Evolutionary conservation across 2,329 filamentous ascomycete genomes (phyloP).

Genomic region (Fusarium sterilihyphosum): DNA sequence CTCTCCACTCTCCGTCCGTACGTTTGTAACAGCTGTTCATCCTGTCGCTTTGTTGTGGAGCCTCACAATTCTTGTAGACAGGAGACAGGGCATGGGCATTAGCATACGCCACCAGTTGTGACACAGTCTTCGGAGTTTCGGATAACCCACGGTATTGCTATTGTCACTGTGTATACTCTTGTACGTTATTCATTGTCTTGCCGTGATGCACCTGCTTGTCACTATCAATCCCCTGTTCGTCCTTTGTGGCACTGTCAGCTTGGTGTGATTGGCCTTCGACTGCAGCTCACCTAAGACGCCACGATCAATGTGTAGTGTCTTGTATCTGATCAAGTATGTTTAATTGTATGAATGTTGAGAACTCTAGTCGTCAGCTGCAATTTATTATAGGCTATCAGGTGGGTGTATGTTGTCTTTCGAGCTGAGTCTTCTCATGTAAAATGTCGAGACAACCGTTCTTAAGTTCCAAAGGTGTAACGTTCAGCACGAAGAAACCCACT

Average conservation of each 20-base stretch:
- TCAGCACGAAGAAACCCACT: no score
- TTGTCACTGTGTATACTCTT: not conserved
- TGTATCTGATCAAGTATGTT: not conserved
- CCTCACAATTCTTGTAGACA: conserved; percentile 5
- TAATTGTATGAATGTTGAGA: no score
- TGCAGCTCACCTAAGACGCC: not conserved
- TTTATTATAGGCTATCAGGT: no score
- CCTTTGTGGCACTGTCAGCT: not conserved
- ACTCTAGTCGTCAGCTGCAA: not conserved
- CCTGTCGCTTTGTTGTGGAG: conserved; percentile 30
- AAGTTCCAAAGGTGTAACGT: not conserved
- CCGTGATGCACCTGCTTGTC: not conserved
- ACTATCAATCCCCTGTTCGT: not conserved
- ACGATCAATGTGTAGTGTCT: not conserved
- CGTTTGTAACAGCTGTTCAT: conserved; percentile 36
- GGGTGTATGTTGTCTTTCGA: no score
- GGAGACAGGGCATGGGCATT: conserved; percentile 1
- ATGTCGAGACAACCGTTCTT: no score
- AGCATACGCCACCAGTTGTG: conserved; percentile 37
- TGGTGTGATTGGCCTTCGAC: not conserved
- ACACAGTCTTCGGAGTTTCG: conserved; percentile 38
- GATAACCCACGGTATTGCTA: conserved; percentile 19
- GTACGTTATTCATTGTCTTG: not conserved
- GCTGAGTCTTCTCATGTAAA: rapidly evolving
- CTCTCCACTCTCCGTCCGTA: not conserved